These are phyloP conservation scores for Rhizophagus sp. DNA, from an alignment of 192 early-diverging fungal genomes.

Conservation along the genomic window DNA sequence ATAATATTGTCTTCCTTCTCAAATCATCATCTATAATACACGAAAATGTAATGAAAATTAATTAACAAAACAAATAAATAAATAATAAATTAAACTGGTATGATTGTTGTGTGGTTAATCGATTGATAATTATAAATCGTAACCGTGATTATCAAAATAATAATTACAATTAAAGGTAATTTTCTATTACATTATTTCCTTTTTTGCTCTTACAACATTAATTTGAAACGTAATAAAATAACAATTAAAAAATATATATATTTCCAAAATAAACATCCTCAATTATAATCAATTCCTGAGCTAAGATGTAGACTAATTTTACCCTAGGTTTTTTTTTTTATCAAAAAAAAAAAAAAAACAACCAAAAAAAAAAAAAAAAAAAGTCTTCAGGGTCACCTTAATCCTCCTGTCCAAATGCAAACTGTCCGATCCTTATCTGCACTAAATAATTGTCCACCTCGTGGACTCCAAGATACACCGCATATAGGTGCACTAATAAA, in stretches of 20 bases:
- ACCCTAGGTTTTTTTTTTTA: too few species aligned
- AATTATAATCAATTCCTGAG: not conserved
- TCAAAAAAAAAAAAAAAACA: too few species aligned
- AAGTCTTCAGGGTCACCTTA: not conserved
- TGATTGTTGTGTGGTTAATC: not conserved
- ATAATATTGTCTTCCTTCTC: not conserved
- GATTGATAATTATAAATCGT: too few species aligned
- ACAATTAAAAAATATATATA: too few species aligned
- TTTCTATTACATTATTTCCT: not conserved
- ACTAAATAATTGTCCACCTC: slow-evolving; percentile 62
- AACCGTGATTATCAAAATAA: not conserved
- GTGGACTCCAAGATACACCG: slow-evolving; percentile 68
- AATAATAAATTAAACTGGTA: not conserved
- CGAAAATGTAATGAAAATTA: not conserved
- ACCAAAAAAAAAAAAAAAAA: too few species aligned
- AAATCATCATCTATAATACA: not conserved
- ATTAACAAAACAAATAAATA: not conserved
- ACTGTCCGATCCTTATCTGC: slow-evolving; percentile 67
- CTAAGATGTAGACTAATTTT: too few species aligned
- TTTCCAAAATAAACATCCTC: not conserved
- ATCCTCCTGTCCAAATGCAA: slow-evolving; percentile 52
- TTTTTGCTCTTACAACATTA: not conserved
- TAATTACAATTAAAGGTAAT: not conserved
- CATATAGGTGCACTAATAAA: slow-evolving; percentile 54
- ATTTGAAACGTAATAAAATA: not conserved